Evolutionary conservation across 495 filamentous ascomycete species (phyloP).

Genomic region (Umbilicaria muhlenbergii): DNA sequence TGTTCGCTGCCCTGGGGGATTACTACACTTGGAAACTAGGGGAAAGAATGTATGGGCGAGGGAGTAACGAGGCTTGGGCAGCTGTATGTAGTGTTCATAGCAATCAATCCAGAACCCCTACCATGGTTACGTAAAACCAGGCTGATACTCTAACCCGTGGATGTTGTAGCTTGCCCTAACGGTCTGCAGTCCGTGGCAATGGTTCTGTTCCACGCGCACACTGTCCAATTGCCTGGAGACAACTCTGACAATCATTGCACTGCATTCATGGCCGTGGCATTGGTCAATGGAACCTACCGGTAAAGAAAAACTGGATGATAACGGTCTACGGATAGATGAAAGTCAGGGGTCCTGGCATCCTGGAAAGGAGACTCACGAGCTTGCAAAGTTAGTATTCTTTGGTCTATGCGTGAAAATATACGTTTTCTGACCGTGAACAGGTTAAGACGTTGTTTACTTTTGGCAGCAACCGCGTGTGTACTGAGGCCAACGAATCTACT

Average conservation of each 20-base stretch:
- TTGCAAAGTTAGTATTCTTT: slow-evolving; percentile 9
- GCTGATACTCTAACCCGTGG: background rate
- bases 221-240: slow-evolving; percentile 92
- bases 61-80: slow-evolving; percentile 48
- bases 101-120: background rate
- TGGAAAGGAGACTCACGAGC: slow-evolving; percentile 5
- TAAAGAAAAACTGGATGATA: slow-evolving; percentile 7
- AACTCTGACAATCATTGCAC: slow-evolving; percentile 62
- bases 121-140: too few relatives aligned
- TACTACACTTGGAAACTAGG: slow-evolving; percentile 83
- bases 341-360: slow-evolving; percentile 9
- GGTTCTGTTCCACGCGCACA: slow-evolving; percentile 85
- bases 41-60: slow-evolving; percentile 49
- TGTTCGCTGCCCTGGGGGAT: slow-evolving; percentile 66
- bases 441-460: slow-evolving; percentile 49
- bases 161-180: slow-evolving; percentile 40
- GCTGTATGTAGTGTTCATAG: slow-evolving; percentile 35
- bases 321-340: slow-evolving; percentile 3
- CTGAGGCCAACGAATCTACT: slow-evolving; percentile 81
- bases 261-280: slow-evolving; percentile 80
- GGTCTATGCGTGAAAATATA: slow-evolving; percentile 3
- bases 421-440: slow-evolving; percentile 11
- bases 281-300: slow-evolving; percentile 24
- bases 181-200: slow-evolving; percentile 83
- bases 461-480: slow-evolving; percentile 73